A percentile compares a stretch with the other conserved stretches of the same genome.
Conservation (phyloP, 202 grass and related monocot genomes). For the Setaria viridis region DNA sequence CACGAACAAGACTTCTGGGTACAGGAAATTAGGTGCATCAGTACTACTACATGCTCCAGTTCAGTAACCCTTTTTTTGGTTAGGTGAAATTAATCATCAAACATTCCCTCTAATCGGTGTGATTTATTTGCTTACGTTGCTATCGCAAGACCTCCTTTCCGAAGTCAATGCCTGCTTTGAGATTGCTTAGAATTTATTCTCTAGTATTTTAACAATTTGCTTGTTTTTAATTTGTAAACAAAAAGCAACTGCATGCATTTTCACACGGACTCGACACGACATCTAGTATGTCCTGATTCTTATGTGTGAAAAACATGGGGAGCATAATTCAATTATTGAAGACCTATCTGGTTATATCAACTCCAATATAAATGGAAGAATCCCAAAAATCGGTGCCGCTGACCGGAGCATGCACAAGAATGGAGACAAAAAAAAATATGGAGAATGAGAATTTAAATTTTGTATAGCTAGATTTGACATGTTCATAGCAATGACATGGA, state of each 20-base stretch:
- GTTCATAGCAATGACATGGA: slow-evolving; percentile 12
- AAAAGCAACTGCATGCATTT: not conserved
- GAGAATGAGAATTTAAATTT: slow-evolving; percentile 27
- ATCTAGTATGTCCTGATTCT: slow-evolving; percentile 39
- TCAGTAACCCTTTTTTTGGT: slow-evolving; percentile 45
- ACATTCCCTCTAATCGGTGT: slow-evolving; percentile 44
- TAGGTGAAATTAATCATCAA: slow-evolving; percentile 47
- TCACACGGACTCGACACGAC: not conserved
- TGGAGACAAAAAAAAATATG: not conserved
- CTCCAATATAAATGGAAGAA: not conserved
- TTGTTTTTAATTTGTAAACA: slow-evolving; percentile 17
- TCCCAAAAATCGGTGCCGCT: not conserved
- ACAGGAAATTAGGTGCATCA: slow-evolving; percentile 62
- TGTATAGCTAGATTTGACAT: slow-evolving; percentile 18
- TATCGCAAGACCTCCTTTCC: slow-evolving; percentile 37
- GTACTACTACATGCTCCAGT: slow-evolving; percentile 20
- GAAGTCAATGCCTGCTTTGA: slow-evolving; percentile 50
- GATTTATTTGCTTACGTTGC: slow-evolving; percentile 36
- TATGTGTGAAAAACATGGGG: slow-evolving; percentile 33
- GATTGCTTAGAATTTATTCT: slow-evolving; percentile 45
- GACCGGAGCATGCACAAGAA: slow-evolving; percentile 3
- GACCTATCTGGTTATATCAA: not conserved
- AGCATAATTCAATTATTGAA: slow-evolving; percentile 11
- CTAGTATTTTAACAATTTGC: not conserved
- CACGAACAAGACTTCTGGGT: slow-evolving; percentile 46